A percentile compares a stretch with the other conserved stretches of the same genome.
These are phyloP conservation scores for Chlorella ohadii DNA, from an alignment of 139 green algal species.

Conservation along the genomic window DNA sequence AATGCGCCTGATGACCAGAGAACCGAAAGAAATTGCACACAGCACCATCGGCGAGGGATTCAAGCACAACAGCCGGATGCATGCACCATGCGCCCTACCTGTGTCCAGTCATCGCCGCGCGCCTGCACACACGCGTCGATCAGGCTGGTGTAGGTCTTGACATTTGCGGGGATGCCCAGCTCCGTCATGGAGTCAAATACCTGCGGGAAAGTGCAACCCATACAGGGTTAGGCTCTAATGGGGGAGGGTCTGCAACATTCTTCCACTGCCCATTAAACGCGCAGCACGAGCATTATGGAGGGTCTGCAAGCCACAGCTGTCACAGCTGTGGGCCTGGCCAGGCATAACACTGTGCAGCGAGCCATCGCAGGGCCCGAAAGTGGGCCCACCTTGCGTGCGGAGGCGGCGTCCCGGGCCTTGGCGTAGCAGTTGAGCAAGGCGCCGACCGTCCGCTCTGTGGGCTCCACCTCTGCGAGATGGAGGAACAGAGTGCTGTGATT, in stretches of 20 bases:
- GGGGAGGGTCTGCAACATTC: no score
- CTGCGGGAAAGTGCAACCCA: not conserved
- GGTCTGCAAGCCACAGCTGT: no score
- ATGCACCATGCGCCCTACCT: not conserved
- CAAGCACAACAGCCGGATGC: no score
- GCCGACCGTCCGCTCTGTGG: conserved; percentile 52
- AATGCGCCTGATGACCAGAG: no score
- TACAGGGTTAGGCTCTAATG: no score
- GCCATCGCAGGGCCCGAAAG: no score
- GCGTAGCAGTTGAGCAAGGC: conserved; percentile 66
- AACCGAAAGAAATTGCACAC: no score
- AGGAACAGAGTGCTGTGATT: not conserved
- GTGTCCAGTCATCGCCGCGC: conserved; percentile 12
- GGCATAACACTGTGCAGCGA: no score
- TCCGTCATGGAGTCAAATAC: conserved; percentile 6
- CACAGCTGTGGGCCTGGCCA: no score
- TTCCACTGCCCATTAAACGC: no score
- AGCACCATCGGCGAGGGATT: no score
- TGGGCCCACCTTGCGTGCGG: conserved; percentile 35
- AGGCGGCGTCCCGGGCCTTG: conserved; percentile 37
- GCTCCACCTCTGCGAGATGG: conserved; percentile 23
- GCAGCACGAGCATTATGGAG: no score
- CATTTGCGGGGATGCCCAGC: conserved; percentile 10
- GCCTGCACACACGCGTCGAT: conserved; percentile 68
- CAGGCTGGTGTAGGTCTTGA: conserved; percentile 64